phyloP scores from a whole-genome alignment of 441 rosid genomes.

The Croton setiger region DNA sequence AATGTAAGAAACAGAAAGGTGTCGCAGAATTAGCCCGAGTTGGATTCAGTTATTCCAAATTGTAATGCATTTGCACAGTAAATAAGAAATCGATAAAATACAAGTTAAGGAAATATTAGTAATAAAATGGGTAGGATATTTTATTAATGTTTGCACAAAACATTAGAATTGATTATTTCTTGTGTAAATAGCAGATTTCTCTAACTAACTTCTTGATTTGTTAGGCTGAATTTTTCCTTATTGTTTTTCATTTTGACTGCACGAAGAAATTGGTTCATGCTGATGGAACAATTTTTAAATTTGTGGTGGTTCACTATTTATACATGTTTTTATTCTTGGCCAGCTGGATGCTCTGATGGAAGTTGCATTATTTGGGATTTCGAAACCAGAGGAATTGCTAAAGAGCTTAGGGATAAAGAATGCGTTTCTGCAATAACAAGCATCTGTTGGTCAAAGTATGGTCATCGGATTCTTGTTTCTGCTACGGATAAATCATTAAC shows the following conservation, averaged over 20 bases:
- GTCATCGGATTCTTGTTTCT: slow-evolving; percentile 84
- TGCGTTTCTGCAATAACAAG: slow-evolving; percentile 83
- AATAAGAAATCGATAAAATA: too few species aligned
- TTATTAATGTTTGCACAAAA: too few species aligned
- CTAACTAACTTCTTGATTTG: neutral
- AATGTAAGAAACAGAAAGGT: too few species aligned
- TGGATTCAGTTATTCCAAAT: too few species aligned
- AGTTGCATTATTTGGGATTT: slow-evolving; percentile 94
- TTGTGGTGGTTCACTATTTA: neutral
- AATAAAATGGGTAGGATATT: too few species aligned
- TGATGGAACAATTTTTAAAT: slow-evolving; percentile 4
- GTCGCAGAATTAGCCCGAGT: too few species aligned
- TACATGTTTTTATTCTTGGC: neutral
- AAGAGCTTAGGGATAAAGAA: slow-evolving; percentile 77
- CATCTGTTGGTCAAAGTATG: slow-evolving; percentile 91
- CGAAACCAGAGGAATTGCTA: slow-evolving; percentile 90
- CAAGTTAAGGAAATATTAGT: too few species aligned
- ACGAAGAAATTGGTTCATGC: neutral
- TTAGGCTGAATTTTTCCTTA: neutral
- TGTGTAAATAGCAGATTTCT: neutral
- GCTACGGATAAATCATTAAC: slow-evolving; percentile 91
- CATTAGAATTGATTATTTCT: too few species aligned
- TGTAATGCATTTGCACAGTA: too few species aligned
- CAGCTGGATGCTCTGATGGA: slow-evolving; percentile 98
- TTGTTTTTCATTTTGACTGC: neutral